Evolutionary conservation across 78 protist species (phyloP).

Genomic region (Dictyostelium intermedium): DNA sequence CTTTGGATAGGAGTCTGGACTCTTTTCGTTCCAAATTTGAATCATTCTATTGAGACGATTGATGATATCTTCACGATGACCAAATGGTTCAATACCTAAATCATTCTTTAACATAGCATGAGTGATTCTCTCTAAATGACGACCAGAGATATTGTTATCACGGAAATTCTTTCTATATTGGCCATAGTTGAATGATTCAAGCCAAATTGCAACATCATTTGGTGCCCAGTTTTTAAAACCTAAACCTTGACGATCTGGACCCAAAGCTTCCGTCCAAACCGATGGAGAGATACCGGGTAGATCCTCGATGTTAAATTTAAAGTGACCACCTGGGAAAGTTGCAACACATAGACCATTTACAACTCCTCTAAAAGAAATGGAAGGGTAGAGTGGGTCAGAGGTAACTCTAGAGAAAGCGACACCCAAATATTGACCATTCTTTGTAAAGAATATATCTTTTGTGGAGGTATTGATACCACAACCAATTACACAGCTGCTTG

Average conservation of each 20-base stretch:
- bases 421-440: constrained; percentile 59
- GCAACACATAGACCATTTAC: constrained; percentile 30
- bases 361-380: constrained; percentile 34
- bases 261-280: constrained; percentile 43
- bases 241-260: background rate
- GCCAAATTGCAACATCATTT: constrained; percentile 60
- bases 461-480: constrained; percentile 59
- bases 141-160: constrained; percentile 59
- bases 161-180: constrained; percentile 66
- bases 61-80: constrained; percentile 56
- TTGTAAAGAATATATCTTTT: constrained; percentile 54
- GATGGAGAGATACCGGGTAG: constrained; percentile 53
- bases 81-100: constrained; percentile 47
- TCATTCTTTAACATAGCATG: constrained; percentile 5
- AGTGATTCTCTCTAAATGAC: constrained; percentile 27
- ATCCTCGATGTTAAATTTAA: constrained; percentile 9
- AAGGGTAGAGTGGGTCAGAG: constrained; percentile 39
- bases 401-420: constrained; percentile 55
- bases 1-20: background rate
- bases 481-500: constrained; percentile 40
- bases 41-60: constrained; percentile 33
- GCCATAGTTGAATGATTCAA: constrained; percentile 47
- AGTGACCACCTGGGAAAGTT: constrained; percentile 13
- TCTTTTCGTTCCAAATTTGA: constrained; percentile 29
- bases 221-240: constrained; percentile 43